A percentile compares a stretch with the other conserved stretches of the same genome.
phyloP scores from a whole-genome alignment of 768 basidiomycete species.

The Phylloporus rhodoxanthus region DNA sequence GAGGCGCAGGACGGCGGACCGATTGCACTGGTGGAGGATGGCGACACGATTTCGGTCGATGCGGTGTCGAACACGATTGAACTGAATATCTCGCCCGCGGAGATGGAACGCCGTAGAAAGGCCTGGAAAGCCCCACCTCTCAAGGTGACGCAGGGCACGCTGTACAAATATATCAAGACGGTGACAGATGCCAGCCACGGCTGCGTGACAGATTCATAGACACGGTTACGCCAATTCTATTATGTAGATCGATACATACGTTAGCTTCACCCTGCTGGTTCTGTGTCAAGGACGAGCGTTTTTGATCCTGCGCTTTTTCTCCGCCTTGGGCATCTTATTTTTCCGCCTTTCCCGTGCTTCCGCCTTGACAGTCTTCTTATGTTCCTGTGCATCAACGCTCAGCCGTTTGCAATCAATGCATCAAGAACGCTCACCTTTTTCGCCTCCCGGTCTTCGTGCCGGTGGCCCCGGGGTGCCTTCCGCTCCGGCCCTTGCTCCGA shows the following conservation, averaged over 20 bases:
- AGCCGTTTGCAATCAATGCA: slow-evolving; percentile 5
- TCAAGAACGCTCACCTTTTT: slow-evolving; percentile 61
- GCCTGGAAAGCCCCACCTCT: slow-evolving; percentile 82
- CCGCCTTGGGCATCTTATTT: slow-evolving; percentile 91
- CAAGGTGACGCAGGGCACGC: slow-evolving; percentile 74
- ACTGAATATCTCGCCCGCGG: slow-evolving; percentile 69
- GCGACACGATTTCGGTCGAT: slow-evolving; percentile 83
- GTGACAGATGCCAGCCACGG: slow-evolving; percentile 91
- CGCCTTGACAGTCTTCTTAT: slow-evolving; percentile 84
- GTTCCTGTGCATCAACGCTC: slow-evolving; percentile 51
- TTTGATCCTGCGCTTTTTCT: slow-evolving; percentile 86
- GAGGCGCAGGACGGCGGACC: slow-evolving; percentile 94
- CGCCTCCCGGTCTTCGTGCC: slow-evolving; percentile 84
- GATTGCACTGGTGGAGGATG: slow-evolving; percentile 85
- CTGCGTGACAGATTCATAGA: slow-evolving; percentile 82
- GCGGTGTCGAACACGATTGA: slow-evolving; percentile 82
- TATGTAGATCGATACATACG: background rate
- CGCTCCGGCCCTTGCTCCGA: slow-evolving; percentile 38
- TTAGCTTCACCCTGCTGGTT: background rate
- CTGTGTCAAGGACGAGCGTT: slow-evolving; percentile 23
- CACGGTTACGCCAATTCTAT: slow-evolving; percentile 7
- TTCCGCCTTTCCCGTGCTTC: slow-evolving; percentile 85
- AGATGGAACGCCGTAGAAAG: slow-evolving; percentile 64
- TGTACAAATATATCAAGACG: slow-evolving; percentile 84
- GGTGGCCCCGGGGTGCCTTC: slow-evolving; percentile 73